Conservation (phyloP, 805 yeast genomes). For the Lachancea quebecensis region DNA sequence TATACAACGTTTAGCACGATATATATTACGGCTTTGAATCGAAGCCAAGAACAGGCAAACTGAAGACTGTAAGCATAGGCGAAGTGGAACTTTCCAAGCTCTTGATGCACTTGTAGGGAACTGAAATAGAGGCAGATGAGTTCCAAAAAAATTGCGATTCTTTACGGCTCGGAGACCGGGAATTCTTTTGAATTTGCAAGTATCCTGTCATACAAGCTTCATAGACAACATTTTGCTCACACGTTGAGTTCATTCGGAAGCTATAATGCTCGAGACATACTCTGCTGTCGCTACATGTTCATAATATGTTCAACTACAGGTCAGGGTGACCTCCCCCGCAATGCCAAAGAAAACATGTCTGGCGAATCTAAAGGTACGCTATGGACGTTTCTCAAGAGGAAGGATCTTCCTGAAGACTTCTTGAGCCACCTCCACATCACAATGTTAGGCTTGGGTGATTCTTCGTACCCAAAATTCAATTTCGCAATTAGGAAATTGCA, state of each 20-base stretch:
- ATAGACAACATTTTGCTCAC: constrained; percentile 46
- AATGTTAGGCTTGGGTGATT: constrained; percentile 88
- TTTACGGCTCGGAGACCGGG: constrained; percentile 92
- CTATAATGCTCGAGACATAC: constrained; percentile 47
- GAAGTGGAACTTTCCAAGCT: neutral
- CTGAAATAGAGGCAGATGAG: neutral
- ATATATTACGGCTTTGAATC: too few species aligned
- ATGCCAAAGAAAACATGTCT: constrained; percentile 41
- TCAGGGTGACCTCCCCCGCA: constrained; percentile 87
- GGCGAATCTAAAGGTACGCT: constrained; percentile 32
- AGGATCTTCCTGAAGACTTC: constrained; percentile 54
- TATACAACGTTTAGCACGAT: neutral
- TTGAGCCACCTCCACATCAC: constrained; percentile 58
- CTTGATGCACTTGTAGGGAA: neutral
- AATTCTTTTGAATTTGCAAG: constrained; percentile 81
- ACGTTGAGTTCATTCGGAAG: constrained; percentile 50
- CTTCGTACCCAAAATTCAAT: constrained; percentile 83
- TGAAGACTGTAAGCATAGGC: too few species aligned
- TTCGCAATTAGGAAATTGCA: constrained; percentile 83
- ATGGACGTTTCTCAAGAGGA: constrained; percentile 67
- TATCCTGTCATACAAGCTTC: constrained; percentile 48
- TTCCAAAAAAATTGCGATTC: constrained; percentile 42
- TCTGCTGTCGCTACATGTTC: constrained; percentile 38
- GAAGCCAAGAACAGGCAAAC: too few species aligned
- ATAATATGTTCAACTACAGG: constrained; percentile 83